These are phyloP conservation scores for Curvularia sp. DNA, from an alignment of 2,329 filamentous ascomycete species.

Conservation along the genomic window DNA sequence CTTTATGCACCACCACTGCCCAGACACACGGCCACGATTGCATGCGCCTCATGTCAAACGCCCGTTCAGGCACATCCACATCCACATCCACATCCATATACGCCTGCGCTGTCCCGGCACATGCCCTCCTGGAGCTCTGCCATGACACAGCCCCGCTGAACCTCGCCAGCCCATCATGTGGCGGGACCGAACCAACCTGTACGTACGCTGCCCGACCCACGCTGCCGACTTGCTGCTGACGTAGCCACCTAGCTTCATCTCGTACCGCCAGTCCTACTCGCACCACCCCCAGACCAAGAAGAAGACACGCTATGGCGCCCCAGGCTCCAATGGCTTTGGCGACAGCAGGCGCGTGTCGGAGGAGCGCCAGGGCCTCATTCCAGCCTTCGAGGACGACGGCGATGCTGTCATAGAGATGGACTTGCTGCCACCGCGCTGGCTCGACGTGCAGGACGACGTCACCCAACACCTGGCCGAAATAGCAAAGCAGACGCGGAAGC, in stretches of 20 bases:
- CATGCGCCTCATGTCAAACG: constrained; percentile 14
- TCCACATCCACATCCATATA: not conserved
- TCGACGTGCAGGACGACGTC: constrained; percentile 93
- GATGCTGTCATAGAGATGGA: constrained; percentile 99
- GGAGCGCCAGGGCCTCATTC: constrained; percentile 83
- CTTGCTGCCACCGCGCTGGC: constrained; percentile 91
- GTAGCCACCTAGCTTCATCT: constrained; percentile 78
- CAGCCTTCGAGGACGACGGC: constrained; percentile 82
- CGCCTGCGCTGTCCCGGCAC: not conserved
- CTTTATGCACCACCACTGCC: constrained; percentile 9
- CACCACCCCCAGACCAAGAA: constrained; percentile 80
- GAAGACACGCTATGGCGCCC: constrained; percentile 69
- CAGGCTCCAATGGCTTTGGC: constrained; percentile 63
- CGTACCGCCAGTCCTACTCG: constrained; percentile 97
- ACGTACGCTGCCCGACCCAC: constrained; percentile 49
- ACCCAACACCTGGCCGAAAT: constrained; percentile 81
- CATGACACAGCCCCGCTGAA: constrained; percentile 43
- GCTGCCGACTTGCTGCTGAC: constrained; percentile 37
- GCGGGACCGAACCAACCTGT: constrained; percentile 99
- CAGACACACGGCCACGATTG: constrained; percentile 13
- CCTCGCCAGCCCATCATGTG: constrained; percentile 71
- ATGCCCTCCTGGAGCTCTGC: constrained; percentile 19
- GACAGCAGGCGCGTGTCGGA: constrained; percentile 58
- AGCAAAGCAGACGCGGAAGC: constrained; percentile 78
- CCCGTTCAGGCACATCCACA: not conserved